These are phyloP conservation scores for Stemphylium beticola DNA, from an alignment of 2,329 filamentous ascomycete species.

Conservation along the genomic window DNA sequence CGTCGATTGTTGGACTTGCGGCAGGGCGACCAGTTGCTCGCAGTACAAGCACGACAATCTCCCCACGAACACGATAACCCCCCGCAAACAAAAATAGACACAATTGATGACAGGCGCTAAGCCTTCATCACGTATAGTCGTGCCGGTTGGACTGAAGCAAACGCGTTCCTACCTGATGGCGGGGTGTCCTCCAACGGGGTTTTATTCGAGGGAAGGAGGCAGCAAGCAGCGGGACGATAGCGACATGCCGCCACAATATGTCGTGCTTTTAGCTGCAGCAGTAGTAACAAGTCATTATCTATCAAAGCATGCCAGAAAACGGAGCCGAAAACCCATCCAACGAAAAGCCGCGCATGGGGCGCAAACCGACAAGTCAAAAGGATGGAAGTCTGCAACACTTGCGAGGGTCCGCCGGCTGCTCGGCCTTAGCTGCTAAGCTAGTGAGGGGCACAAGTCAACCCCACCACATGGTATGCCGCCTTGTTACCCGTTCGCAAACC, in stretches of 20 bases:
- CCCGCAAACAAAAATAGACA: background rate
- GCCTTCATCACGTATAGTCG: background rate
- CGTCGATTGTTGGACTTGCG: too few relatives aligned
- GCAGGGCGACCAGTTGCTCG: background rate
- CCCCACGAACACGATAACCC: too few relatives aligned
- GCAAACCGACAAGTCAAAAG: constrained; percentile 7
- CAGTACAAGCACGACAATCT: background rate
- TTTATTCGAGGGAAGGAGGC: background rate
- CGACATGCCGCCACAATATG: constrained; percentile 24
- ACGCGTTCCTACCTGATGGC: background rate
- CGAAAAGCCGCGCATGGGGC: background rate
- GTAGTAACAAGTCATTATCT: background rate
- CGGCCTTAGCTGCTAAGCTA: constrained; percentile 11
- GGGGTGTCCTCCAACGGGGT: background rate
- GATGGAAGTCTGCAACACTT: constrained; percentile 7
- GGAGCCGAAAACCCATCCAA: constrained; percentile 5
- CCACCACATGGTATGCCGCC: background rate
- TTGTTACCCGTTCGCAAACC: constrained; percentile 2
- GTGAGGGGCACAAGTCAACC: constrained; percentile 18
- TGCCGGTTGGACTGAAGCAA: background rate
- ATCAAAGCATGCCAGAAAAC: background rate
- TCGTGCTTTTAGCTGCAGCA: constrained; percentile 20
- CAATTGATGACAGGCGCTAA: background rate
- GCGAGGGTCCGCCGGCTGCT: constrained; percentile 24
- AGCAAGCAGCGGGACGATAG: background rate